A percentile compares a stretch with the other conserved stretches of the same genome.
These are phyloP conservation scores for Suhomyces bolitotheri DNA, from an alignment of 1,139 yeast species.

Conservation along the genomic window DNA sequence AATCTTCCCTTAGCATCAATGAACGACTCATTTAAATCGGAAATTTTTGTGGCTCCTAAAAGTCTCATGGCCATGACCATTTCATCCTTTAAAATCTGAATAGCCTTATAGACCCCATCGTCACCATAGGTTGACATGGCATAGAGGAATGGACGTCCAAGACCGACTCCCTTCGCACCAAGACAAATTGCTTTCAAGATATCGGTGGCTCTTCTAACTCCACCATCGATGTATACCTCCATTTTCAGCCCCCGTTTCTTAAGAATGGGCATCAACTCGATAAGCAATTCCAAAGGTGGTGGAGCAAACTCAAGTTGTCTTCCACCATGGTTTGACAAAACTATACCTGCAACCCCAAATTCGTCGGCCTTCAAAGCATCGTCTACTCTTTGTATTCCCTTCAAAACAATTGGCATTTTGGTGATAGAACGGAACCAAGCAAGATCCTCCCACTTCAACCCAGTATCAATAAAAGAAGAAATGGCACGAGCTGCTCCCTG, in stretches of 20 bases:
- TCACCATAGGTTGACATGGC: constrained; percentile 75
- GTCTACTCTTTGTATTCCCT: constrained; percentile 71
- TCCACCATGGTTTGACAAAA: constrained; percentile 75
- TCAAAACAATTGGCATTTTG: constrained; percentile 63
- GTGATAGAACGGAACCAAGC: constrained; percentile 58
- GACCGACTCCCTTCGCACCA: constrained; percentile 73
- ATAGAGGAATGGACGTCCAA: constrained; percentile 71
- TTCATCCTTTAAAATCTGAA: constrained; percentile 78
- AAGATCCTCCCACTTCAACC: constrained; percentile 61
- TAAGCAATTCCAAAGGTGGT: constrained; percentile 68
- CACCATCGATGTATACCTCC: constrained; percentile 62
- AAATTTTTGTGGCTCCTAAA: constrained; percentile 69
- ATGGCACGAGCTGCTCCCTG: constrained; percentile 91
- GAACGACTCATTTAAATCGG: constrained; percentile 55
- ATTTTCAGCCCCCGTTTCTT: constrained; percentile 47
- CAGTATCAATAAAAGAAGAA: constrained; percentile 76
- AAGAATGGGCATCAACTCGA: constrained; percentile 60
- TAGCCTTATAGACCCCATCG: constrained; percentile 76
- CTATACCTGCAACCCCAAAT: constrained; percentile 61
- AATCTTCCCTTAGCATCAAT: constrained; percentile 31
- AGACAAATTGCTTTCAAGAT: constrained; percentile 63
- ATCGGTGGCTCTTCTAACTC: constrained; percentile 71
- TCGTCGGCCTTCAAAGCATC: constrained; percentile 67
- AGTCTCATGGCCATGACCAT: constrained; percentile 85
- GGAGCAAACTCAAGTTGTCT: constrained; percentile 68